Conservation (phyloP, 2,329 filamentous ascomycete species). For the Penicillium sp. region DNA sequence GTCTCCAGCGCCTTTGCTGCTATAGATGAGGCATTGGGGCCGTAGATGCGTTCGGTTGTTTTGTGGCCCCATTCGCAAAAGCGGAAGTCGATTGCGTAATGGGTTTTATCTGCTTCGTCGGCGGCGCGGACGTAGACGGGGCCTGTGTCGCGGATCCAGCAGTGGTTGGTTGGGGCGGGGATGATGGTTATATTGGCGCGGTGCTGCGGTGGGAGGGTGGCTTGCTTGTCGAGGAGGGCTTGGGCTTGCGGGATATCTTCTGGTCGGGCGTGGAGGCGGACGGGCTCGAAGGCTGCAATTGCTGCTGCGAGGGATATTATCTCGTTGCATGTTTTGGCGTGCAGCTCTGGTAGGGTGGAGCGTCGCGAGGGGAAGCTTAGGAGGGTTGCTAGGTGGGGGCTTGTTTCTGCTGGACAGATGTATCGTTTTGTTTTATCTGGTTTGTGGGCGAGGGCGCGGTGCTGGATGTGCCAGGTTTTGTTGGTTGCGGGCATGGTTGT, state of each 20-base stretch:
- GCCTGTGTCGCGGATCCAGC: conserved; percentile 33
- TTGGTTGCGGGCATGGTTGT: conserved; percentile 14
- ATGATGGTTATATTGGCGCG: conserved; percentile 19
- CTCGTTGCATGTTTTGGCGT: conserved; percentile 22
- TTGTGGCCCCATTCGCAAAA: conserved; percentile 28
- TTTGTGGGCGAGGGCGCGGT: conserved; percentile 4
- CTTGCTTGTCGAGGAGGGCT: conserved; percentile 8
- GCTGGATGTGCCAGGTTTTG: conserved; percentile 10
- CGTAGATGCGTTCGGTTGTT: conserved; percentile 17
- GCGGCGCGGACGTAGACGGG: conserved; percentile 26
- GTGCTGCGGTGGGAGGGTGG: not conserved
- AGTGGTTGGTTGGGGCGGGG: conserved; percentile 23
- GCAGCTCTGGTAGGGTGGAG: conserved; percentile 23
- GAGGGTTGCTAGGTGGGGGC: conserved; percentile 26
- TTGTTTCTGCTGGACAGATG: conserved; percentile 24
- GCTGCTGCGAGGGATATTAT: conserved; percentile 28
- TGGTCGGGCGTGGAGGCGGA: conserved; percentile 28
- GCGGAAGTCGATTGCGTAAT: conserved; percentile 22
- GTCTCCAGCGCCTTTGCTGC: conserved; percentile 4
- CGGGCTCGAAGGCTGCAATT: conserved; percentile 33
- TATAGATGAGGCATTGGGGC: conserved; percentile 3
- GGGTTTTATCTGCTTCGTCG: conserved; percentile 5
- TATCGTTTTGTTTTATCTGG: conserved; percentile 15
- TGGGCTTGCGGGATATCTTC: conserved; percentile 22
- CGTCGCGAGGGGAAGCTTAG: conserved; percentile 27